These are phyloP conservation scores for Styphnolobium japonicum DNA, from an alignment of 306 rosid genomes.

Conservation along the genomic window DNA sequence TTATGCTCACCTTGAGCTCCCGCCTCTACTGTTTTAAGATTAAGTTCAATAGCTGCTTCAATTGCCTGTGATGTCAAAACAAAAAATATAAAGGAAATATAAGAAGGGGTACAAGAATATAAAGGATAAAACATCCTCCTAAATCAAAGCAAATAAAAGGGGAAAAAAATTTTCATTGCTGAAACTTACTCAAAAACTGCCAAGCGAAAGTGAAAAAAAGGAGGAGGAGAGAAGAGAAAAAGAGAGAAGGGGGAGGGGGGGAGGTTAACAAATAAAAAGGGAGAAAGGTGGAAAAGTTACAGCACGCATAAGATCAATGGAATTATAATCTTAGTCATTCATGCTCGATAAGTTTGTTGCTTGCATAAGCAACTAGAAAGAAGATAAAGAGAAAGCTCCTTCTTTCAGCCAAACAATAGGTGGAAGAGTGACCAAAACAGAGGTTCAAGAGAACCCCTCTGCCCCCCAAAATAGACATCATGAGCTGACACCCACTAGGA, in stretches of 20 bases:
- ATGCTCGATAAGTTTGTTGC: background rate
- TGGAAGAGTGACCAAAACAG: background rate
- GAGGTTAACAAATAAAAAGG: background rate
- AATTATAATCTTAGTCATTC: background rate
- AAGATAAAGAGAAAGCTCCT: background rate
- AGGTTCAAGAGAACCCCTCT: background rate
- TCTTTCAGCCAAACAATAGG: background rate
- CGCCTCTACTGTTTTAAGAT: conserved; percentile 83
- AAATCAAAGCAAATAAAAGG: background rate
- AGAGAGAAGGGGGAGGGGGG: too few relatives aligned
- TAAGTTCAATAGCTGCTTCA: conserved; percentile 93
- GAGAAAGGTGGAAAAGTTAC: background rate
- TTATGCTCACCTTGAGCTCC: conserved; percentile 99
- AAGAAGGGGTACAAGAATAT: background rate
- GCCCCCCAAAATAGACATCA: background rate
- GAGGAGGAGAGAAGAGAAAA: too few relatives aligned
- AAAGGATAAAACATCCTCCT: background rate
- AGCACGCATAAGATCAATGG: background rate
- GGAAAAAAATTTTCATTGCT: background rate
- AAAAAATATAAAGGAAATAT: too few relatives aligned
- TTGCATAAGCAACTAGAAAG: background rate
- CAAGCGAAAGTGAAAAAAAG: too few relatives aligned
- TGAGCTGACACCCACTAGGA: background rate
- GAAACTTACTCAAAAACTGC: background rate
- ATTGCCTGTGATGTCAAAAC: conserved; percentile 62